Evolutionary conservation across 1,139 yeast genomes (phyloP).

Genomic region (Yamadazyma siamensis): DNA sequence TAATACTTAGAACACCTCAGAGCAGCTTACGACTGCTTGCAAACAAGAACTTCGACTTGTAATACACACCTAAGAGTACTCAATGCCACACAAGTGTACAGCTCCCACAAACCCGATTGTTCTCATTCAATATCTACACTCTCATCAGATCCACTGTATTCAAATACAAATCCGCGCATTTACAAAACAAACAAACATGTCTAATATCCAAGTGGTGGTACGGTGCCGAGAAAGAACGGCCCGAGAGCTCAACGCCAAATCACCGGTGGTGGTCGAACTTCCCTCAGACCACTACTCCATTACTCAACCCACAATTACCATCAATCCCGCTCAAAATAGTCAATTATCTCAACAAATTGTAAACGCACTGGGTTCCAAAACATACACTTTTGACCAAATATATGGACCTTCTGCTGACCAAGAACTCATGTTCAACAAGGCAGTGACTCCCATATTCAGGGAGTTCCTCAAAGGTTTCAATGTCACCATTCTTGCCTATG

Average conservation of each 20-base stretch:
- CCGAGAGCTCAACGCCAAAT: conserved; percentile 66
- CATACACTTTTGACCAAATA: conserved; percentile 68
- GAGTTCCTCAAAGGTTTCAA: conserved; percentile 71
- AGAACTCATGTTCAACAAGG: conserved; percentile 50
- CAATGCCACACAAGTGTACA: too few species aligned
- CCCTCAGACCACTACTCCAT: conserved; percentile 45
- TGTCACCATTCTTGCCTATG: conserved; percentile 82
- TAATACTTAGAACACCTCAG: too few species aligned
- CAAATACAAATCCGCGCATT: too few species aligned
- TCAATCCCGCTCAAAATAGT: conserved; percentile 26
- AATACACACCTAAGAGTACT: too few species aligned
- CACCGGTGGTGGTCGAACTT: conserved; percentile 69
- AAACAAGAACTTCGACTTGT: too few species aligned
- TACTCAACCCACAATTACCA: conserved; percentile 33
- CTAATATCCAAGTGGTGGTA: conserved; percentile 76
- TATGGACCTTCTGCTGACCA: conserved; percentile 75
- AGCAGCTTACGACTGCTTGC: too few species aligned
- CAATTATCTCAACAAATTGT: conserved; percentile 14
- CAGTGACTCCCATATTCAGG: conserved; percentile 61
- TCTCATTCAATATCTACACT: too few species aligned
- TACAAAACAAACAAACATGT: conserved; percentile 26
- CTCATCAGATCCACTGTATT: too few species aligned
- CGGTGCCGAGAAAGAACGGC: conserved; percentile 82
- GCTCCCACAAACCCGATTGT: too few species aligned
- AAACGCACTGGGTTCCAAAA: conserved; percentile 30